Base-by-base conservation (phyloP, 306 rosid genomes). In the Rosa lucieae region DNA sequence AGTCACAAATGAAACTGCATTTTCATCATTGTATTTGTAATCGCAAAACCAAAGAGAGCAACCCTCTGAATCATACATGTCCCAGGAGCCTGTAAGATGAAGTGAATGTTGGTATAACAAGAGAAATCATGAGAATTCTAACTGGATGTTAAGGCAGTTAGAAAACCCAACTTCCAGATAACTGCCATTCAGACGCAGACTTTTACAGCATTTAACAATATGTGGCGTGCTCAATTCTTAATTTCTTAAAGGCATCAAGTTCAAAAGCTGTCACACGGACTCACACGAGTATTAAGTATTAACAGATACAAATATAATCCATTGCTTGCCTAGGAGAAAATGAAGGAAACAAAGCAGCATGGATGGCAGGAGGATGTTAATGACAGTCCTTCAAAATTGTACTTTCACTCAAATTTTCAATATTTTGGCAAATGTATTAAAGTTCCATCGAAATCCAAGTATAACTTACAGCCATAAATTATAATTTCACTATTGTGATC, bases 21-120 rank as follows among this genome's bases (percentile, higher is more conserved):
- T 93, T 87, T 93, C 97, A 4, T 93, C 86, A 0, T 91, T 86
- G 91, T 90, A 91, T 80, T 91, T 91, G 89, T 90, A 93, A 56
- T 89, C 86, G 78, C 94, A 89, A 79, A 93, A 90, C 97, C 96
- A 91, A 2, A 93, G 94, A 81, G 97, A 91, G 79, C 85, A 93
- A n/a, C 97, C 96, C 83, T 93, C 97, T 2, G 97, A 94, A 82
- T 93, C 97, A 53, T 90, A 93, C 96, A 93, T 93, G 87, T 91
- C 96, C 97, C 97, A 93, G 77, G 91, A 93, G 80, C 97, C 97
- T 93, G 86, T 79, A 81, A 43, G 69, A 32, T 8, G 32, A n/a
- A 77, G 67, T 37, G 39, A 74, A 55, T 26, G 49, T 13, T 42
- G 9, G 55, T 7, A 39, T 73, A 26, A 26, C 26, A 26, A 26